A percentile compares a stretch with the other conserved stretches of the same genome.
phyloP scores from a whole-genome alignment of 192 early-diverging fungal genomes.

The Coemansia sp. region DNA sequence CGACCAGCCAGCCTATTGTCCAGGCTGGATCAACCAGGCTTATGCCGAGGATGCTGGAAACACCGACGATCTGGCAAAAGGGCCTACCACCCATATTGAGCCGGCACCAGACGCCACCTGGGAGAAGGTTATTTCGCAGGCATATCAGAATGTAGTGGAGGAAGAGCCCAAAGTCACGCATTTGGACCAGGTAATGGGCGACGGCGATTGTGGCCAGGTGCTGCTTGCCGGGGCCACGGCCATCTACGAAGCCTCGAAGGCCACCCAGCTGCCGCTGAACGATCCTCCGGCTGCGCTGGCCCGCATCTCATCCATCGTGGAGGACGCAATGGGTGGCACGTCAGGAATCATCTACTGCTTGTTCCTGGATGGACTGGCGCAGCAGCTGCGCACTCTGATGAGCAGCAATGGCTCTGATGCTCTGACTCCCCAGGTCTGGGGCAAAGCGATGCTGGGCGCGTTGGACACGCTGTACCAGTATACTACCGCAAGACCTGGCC shows the following conservation, averaged over 20 bases:
- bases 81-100: conserved; percentile 19
- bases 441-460: conserved; percentile 56
- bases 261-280: conserved; percentile 46
- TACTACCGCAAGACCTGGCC: conserved; percentile 67
- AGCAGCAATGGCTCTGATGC: conserved; percentile 17
- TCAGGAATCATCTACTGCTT: conserved; percentile 76
- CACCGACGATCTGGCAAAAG: conserved; percentile 35
- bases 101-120: conserved; percentile 47
- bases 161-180: conserved; percentile 62
- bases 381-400: conserved; percentile 42
- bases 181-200: conserved; percentile 73
- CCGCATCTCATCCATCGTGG: conserved; percentile 64
- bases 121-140: conserved; percentile 51
- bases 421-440: conserved; percentile 48
- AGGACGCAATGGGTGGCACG: conserved; percentile 76
- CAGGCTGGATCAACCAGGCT: conserved; percentile 63
- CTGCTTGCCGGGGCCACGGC: conserved; percentile 66
- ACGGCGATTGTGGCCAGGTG: conserved; percentile 81
- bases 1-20: conserved; percentile 59
- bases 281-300: conserved; percentile 58
- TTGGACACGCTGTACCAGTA: conserved; percentile 61
- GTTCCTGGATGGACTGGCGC: conserved; percentile 64
- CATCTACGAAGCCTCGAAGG: conserved; percentile 53
- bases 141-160: conserved; percentile 52
- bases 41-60: conserved; percentile 41